A percentile compares a stretch with the other conserved stretches of the same genome.
These are phyloP conservation scores for Dendrobium officinale DNA, from an alignment of 106 monocot species.

Conservation along the genomic window DNA sequence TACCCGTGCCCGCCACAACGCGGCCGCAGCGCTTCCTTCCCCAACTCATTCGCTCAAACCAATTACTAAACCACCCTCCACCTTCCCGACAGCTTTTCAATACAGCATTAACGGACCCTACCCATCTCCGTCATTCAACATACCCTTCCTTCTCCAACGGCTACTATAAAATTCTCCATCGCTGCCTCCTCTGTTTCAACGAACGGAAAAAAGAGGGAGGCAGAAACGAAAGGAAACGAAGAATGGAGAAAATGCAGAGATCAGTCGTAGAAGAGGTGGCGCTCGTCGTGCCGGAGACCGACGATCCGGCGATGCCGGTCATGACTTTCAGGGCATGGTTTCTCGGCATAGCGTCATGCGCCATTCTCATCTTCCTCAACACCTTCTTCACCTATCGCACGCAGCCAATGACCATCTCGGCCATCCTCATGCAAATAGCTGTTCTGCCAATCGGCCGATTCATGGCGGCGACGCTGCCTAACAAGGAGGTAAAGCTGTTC, in stretches of 20 bases:
- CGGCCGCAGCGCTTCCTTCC: neutral
- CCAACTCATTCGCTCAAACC: no score
- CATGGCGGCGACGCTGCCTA: conserved; percentile 53
- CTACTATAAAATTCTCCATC: neutral
- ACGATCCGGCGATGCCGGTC: conserved; percentile 58
- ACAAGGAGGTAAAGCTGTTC: conserved; percentile 23
- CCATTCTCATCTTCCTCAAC: conserved; percentile 53
- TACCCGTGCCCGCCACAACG: neutral
- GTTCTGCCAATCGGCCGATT: conserved; percentile 54
- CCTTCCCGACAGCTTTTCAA: neutral
- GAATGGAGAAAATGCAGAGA: conserved; percentile 7
- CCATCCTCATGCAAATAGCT: conserved; percentile 57
- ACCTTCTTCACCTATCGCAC: conserved; percentile 72
- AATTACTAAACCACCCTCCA: conserved; percentile 1
- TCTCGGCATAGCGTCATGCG: conserved; percentile 42
- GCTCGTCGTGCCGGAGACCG: conserved; percentile 61
- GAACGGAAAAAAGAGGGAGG: no score
- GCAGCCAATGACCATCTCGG: conserved; percentile 58
- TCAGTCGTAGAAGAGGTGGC: conserved; percentile 61
- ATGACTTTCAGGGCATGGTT: conserved; percentile 67
- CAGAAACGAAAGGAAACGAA: neutral
- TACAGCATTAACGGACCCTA: neutral
- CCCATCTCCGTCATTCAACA: neutral
- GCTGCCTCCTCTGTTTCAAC: neutral
- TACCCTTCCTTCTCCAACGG: neutral